Percentiles rank a stretch among this genome's conserved stretches.
phyloP scores from a whole-genome alignment of 495 filamentous ascomycete species.

The Daldinia grandis region DNA sequence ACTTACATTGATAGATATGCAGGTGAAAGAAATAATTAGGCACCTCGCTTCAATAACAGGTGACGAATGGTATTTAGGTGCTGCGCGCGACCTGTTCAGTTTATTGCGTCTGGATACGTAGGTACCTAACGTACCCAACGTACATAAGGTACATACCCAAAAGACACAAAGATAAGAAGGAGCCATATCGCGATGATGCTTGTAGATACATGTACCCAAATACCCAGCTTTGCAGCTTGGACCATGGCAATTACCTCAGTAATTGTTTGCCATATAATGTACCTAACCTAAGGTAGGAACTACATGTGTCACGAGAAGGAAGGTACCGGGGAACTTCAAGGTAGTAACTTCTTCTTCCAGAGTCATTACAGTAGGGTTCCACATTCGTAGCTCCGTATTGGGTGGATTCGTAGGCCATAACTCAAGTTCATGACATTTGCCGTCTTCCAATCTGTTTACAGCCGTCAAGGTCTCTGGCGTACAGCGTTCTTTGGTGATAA shows the following conservation, averaged over 20 bases:
- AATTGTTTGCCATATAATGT: not conserved
- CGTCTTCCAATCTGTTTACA: not conserved
- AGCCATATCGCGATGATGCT: not conserved
- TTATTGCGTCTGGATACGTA: too few species aligned
- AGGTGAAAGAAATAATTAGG: too few species aligned
- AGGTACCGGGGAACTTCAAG: not conserved
- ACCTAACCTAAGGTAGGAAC: not conserved
- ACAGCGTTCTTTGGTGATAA: constrained; percentile 20
- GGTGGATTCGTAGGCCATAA: not conserved
- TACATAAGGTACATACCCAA: not conserved
- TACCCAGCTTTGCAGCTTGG: not conserved
- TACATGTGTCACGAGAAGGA: not conserved
- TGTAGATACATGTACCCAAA: not conserved
- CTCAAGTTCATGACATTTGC: constrained; percentile 3
- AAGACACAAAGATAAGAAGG: not conserved
- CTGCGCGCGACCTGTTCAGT: too few species aligned
- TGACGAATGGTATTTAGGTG: too few species aligned
- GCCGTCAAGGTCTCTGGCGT: not conserved
- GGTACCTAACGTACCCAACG: too few species aligned
- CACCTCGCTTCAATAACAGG: too few species aligned
- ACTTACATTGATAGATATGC: too few species aligned
- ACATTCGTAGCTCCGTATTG: not conserved
- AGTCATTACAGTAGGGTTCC: not conserved
- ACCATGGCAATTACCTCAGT: not conserved
- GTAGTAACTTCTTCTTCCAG: not conserved